A percentile compares a stretch with the other conserved stretches of the same genome.
These are phyloP conservation scores for Phytophthora nicotianae DNA, from an alignment of 352 stramenopile species.

Conservation along the genomic window DNA sequence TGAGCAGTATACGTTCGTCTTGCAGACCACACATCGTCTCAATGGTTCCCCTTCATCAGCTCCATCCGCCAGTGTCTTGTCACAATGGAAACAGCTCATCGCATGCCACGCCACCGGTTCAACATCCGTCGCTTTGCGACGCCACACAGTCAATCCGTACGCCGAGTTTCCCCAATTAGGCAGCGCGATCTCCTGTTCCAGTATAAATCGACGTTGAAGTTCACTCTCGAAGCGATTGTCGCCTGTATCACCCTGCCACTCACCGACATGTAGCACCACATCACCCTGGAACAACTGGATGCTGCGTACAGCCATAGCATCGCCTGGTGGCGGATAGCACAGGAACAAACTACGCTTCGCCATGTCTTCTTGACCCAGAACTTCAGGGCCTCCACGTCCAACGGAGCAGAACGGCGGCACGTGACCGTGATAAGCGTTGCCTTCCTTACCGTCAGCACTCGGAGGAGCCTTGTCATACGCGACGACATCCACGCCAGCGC, in stretches of 20 bases:
- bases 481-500: slow-evolving; percentile 73
- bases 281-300: slow-evolving; percentile 69
- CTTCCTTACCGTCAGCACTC: slow-evolving; percentile 26
- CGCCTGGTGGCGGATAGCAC: slow-evolving; percentile 70
- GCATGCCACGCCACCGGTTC: slow-evolving; percentile 23
- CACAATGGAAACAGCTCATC: slow-evolving; percentile 65
- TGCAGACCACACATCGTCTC: slow-evolving; percentile 73
- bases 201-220: slow-evolving; percentile 54
- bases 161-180: slow-evolving; percentile 85
- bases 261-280: slow-evolving; percentile 69
- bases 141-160: slow-evolving; percentile 77
- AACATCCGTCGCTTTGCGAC: slow-evolving; percentile 39
- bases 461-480: slow-evolving; percentile 68
- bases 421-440: slow-evolving; percentile 68
- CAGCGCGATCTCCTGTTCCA: slow-evolving; percentile 60
- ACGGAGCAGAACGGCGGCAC: slow-evolving; percentile 72
- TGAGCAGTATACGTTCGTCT: slow-evolving; percentile 84
- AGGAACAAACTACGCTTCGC: slow-evolving; percentile 60
- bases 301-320: slow-evolving; percentile 66
- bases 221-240: slow-evolving; percentile 71
- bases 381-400: slow-evolving; percentile 57
- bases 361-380: slow-evolving; percentile 49
- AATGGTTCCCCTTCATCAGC: slow-evolving; percentile 48
- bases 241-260: slow-evolving; percentile 83
- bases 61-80: slow-evolving; percentile 44